These are phyloP conservation scores for Citrus reticulata DNA, from an alignment of 345 rosid species.

Conservation along the genomic window DNA sequence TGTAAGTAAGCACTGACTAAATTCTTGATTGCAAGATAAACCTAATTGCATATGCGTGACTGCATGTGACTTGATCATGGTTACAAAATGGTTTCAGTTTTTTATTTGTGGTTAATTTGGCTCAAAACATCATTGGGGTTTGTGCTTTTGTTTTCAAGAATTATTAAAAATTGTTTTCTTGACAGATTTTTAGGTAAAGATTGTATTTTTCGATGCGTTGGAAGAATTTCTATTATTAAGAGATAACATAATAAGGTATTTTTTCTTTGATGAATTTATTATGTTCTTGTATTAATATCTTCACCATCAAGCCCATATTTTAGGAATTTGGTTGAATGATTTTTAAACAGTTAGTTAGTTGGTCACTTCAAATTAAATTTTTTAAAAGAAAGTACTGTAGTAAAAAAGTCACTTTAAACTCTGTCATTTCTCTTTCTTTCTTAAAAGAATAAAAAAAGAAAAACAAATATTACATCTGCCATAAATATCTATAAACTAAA, in stretches of 20 bases:
- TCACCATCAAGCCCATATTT: not conserved
- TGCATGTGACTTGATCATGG: not conserved
- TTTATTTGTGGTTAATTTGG: not conserved
- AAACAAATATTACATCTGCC: too few species aligned
- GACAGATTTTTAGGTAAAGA: not conserved
- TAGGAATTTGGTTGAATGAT: too few species aligned
- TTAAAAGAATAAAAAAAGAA: too few species aligned
- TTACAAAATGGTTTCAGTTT: not conserved
- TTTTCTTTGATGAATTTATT: not conserved
- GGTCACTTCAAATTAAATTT: too few species aligned
- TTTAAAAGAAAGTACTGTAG: too few species aligned
- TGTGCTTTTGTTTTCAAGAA: not conserved
- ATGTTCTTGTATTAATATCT: not conserved
- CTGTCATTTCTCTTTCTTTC: too few species aligned
- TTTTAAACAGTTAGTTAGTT: too few species aligned
- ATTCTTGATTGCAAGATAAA: slow-evolving; percentile 9
- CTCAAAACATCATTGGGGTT: not conserved
- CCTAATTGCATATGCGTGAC: slow-evolving; percentile 3
- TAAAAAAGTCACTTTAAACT: too few species aligned
- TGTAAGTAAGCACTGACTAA: slow-evolving; percentile 2
- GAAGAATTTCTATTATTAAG: too few species aligned
- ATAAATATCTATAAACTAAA: too few species aligned
- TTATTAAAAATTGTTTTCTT: not conserved
- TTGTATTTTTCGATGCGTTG: too few species aligned
- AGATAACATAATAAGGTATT: not conserved